Evolutionary conservation across 1,284 basidiomycete genomes (phyloP), one percentile per base, ranked within the genome.

Genomic region (Thelephora terrestris): DNA sequence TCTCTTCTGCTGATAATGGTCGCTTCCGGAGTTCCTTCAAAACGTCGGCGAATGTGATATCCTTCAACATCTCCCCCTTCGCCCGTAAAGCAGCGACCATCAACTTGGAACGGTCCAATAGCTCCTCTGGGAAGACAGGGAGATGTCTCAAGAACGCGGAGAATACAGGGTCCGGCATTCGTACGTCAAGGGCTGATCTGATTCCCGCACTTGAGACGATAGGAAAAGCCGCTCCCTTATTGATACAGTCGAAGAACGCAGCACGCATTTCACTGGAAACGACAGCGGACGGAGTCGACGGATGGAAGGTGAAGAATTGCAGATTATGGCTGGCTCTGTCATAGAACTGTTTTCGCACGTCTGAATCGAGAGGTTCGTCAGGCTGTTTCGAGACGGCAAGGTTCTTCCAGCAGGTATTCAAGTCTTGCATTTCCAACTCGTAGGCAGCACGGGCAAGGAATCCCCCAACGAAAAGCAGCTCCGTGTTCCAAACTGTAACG

Each of bases 21-120:
- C 89, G 73, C 2, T 73, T 65, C 14, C 78, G 75, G 5, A 99
- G 73, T 62, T 96, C 91, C 46, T 73, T 68, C 45, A 98, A 71
- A 17, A 98, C 89, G 61, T 99, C 96, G 17, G 81, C 71, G 58
- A 96, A 89, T 0, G 80, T 79, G 52, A 95, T 85, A n/a, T 85
- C 75, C 47, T 78, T 79, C n/a, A 99, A 74, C 62, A 94, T 69
- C 9, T n/a, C n/a, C 1, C 78, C 76, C 35, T 83, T 74, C 35
- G 71, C 71, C 45, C 82, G 78, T 9, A 98, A 67, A 6, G 78
- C 67, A 25, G 73, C 71, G 17, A 96, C 70, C 65, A 92, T 85
- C 2, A 65, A 60, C 6, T 73, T 64, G 0, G 87, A 86, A n/a
- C 76, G 75, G 1, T 70, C 66, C n/a, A 84, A 61, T 9, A 93